Evolutionary conservation across 1,139 yeast species (phyloP), one percentile per base, ranked within the genome.

Genomic region (Geotrichum phurueaensis): DNA sequence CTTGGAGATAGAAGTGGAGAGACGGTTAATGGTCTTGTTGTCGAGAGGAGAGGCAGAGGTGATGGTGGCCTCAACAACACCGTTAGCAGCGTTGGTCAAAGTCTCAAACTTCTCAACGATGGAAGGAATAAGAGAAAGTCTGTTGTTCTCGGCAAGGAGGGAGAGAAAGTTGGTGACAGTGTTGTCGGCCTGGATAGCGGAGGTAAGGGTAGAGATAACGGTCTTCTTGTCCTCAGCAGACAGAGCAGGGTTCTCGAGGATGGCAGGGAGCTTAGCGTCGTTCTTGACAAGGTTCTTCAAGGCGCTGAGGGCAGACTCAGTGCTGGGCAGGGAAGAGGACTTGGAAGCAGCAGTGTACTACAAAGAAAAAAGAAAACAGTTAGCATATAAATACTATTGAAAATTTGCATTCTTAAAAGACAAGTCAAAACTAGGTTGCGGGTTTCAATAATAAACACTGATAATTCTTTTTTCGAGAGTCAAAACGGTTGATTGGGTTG

Each of bases 71-170:
- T 91, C 96, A 66, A 94, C 90, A 67, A 91, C 80, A 68, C 99
- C 64, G 98, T 85, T 84, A 81, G 88, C 82, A 62, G 98, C 97
- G 73, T 90, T 95, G 74, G 86, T 85, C 73, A 94, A 85, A 70
- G 84, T 78, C 67, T 83, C 81, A 76, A 87, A 94, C 79, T 91
- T 89, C 69, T 81, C 77, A 72, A 84, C 83, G 72, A 94, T 84
- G 62, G 81, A 77, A 63, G 80, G 76, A 71, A 94, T 82, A 71
- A 91, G 78, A 65, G 79, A 76, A 76, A 94, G 84, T 80, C 99
- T 87, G 86, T 92, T 91, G 87, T 95, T 92, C 76, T 91, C 97
- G 69, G 97, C 92, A 71, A 94, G 81, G 60, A 92, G 96, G 63
- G 76, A 75, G 76, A 94, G 84, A 76, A 95, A 84, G 82, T 92